phyloP scores from a whole-genome alignment of 2,329 filamentous ascomycete genomes.

The Phialophora verrucosa region DNA sequence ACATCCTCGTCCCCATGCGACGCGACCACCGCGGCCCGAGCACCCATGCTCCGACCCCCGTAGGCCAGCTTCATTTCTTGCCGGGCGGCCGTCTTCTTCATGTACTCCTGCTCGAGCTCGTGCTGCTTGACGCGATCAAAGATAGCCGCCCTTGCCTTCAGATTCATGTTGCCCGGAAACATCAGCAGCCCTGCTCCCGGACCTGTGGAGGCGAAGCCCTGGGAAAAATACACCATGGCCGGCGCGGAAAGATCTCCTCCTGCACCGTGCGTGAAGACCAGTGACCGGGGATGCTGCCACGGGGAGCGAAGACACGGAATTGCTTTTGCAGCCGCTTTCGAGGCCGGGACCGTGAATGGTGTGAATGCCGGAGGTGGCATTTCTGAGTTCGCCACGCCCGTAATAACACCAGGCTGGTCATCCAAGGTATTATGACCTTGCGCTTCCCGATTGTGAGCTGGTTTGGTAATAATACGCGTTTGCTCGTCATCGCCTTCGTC shows the following conservation, averaged over 20 bases:
- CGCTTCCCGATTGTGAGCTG: neutral
- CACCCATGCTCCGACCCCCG: slow-evolving; percentile 38
- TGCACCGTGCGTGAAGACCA: slow-evolving; percentile 40
- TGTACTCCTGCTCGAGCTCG: slow-evolving; percentile 11
- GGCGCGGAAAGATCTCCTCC: slow-evolving; percentile 36
- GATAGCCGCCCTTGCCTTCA: slow-evolving; percentile 26
- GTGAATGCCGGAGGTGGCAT: neutral
- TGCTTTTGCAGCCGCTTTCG: slow-evolving; percentile 3
- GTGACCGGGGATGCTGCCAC: neutral
- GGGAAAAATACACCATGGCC: slow-evolving; percentile 33
- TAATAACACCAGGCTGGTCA: neutral
- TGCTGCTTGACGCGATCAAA: slow-evolving; percentile 31
- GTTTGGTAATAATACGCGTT: neutral
- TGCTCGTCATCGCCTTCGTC: neutral
- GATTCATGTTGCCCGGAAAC: slow-evolving; percentile 39
- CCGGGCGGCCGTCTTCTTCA: neutral
- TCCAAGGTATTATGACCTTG: neutral
- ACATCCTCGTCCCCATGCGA: slow-evolving; percentile 25
- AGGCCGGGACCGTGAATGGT: neutral
- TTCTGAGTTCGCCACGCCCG: neutral
- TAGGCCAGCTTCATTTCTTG: slow-evolving; percentile 14
- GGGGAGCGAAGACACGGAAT: slow-evolving; percentile 14
- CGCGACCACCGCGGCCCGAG: slow-evolving; percentile 31
- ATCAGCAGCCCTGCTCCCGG: slow-evolving; percentile 20
- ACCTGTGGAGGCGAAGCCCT: slow-evolving; percentile 25